Evolutionary conservation across 2,329 filamentous ascomycete species (phyloP), one percentile per base, ranked within the genome.

Genomic region (Apiospora pterosperma): DNA sequence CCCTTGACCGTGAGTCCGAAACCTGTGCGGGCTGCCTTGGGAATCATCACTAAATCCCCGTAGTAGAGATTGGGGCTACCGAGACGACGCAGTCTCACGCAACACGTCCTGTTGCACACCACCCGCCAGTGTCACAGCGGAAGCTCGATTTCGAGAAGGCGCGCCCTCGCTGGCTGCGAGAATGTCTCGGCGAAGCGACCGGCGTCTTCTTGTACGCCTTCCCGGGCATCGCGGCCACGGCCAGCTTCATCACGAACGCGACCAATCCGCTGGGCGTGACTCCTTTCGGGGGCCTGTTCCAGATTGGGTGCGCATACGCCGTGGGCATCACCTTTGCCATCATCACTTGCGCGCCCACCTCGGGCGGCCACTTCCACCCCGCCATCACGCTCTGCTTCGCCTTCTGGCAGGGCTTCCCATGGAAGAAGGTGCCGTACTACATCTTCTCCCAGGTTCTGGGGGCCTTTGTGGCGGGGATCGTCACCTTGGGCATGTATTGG

Each of bases 11-110:
- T 55, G 25, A 55, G 48, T 34, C 19, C 28, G 25, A 10, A 34
- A 11, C 16, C 48, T 2, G 34, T 34, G 3, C 25, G 7, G n/a
- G 16, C 85, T 84, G 85, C 83, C 67, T 76, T 84, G 42, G 16
- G 28, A 12, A 34, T 11, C 8, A 11, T 12, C 16, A 34, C 48
- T 55, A 34, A 55, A 10, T 28, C 48, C 10, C 28, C 11, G 19
- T 7, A 41, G 59, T 61, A 41, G 36, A 61, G 28, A 12, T 61
- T 28, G 59, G 36, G 11, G 21, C 36, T 5, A 61, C 59, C 23
- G 59, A 31, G 36, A 23, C 36, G 16, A 7, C 41, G 5, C 23
- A 61, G 25, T 21, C 11, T 8, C 36, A 61, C 12, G 39, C 23
- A 3, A 28, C 59, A 21, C 36, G 21, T n/a, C 12, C 28, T n/a